Base-by-base conservation (phyloP, 2,329 filamentous ascomycete species). In the Zymoseptoria passerinii region DNA sequence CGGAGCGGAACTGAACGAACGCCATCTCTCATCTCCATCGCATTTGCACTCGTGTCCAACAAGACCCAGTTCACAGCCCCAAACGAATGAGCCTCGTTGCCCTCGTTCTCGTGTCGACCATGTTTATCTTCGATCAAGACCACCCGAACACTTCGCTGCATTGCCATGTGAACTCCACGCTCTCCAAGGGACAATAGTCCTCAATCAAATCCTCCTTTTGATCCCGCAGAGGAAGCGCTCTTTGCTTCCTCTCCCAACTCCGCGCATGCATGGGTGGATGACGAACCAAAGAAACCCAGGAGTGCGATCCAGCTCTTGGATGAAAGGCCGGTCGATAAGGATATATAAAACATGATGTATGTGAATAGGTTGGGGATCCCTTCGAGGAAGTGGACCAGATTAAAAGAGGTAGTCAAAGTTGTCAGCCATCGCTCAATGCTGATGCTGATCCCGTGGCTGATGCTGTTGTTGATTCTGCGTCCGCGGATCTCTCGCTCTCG, bases 381-480 rank as follows among this genome's bases (percentile, higher is more conserved):
- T 13, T 29, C 28, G 59, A 18, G 44, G 19, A 50, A 56, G 28
- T 40, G 53, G 54, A 55, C 52, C 29, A 50, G 10, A 28, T 53
- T 53, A 19, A 57, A 51, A 23, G 44, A 27, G 7, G 48, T 57
- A 28, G 55, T 55, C 35, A 28, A 23, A 53, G 52, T 29, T 27
- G 56, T 20, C 52, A 35, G 56, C 28, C 52, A 35, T n/a, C 13
- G 13, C 29, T 49, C 40, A 64, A 60, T 60, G 62, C 56, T 63
- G 63, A 50, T 54, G 57, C 53, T 64, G 64, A 51, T 66, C 55
- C 29, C 55, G 56, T 56, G 54, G 53, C 19, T 59, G 71, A 73
- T 71, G 70, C 53, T 70, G 68, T 58, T 72, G 71, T 64, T 73
- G 70, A 59, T 75, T 71, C 54, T 68, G 68, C 56, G 69, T 72